Evolutionary conservation across 768 basidiomycete species (phyloP), one percentile per base, ranked within the genome.

Genomic region (Tricholomella constricta): DNA sequence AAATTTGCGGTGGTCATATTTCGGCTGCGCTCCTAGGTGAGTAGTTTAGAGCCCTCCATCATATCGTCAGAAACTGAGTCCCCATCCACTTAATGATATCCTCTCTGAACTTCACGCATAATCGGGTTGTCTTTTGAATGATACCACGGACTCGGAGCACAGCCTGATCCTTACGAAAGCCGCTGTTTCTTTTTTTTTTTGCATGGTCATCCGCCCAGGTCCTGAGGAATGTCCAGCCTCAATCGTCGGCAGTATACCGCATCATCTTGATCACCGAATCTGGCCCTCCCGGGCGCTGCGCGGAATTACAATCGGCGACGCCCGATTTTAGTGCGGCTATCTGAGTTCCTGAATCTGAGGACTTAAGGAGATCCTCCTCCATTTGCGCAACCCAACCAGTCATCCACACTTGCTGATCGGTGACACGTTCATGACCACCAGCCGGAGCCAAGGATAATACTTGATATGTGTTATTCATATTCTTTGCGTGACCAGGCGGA

Each of bases 291-390:
- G 48, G 58, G 44, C 37, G 23, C 38, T 57, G 55, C 51, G 50
- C 61, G 55, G 55, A 35, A 47, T 55, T 55, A 55, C 34, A 57
- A 49, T 51, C 41, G 41, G 29, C 45, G 29, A 55, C 34, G 43
- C 31, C 54, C 47, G 48, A 45, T 51, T 53, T 45, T 51, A 52
- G 9, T 34, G 55, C 61, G 61, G 61, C 61, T 55, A 60, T 62
- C 61, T 57, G 29, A 32, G 40, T 35, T 44, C 51, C 48, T 59
- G 55, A 48, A 22, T 42, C 31, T 44, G 41, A 54, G 46, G 48
- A 40, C 36, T 47, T 48, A 29, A 44, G 37, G 42, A 48, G 46
- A 55, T 52, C 45, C 52, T 51, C 49, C 53, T 48, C 32, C 46
- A 29, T 51, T 52, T 41, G 46, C 34, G 22, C 45, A 45, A n/a